phyloP scores from a whole-genome alignment of 192 early-diverging fungal genomes.

The Obelidium mucronatum region DNA sequence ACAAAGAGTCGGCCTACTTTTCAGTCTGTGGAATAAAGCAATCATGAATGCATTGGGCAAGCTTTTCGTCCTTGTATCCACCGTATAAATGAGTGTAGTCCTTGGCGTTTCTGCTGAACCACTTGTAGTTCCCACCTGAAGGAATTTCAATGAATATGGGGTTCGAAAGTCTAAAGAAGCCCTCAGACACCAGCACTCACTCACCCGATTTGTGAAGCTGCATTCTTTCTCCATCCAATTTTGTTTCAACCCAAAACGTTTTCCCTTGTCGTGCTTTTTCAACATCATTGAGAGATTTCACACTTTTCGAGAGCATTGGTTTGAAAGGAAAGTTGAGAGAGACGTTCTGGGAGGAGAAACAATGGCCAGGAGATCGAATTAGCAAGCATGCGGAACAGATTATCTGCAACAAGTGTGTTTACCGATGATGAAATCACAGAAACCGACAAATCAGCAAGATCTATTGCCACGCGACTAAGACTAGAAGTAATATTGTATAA shows the following conservation, averaged over 20 bases:
- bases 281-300: slow-evolving; percentile 55
- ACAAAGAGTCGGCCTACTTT: slow-evolving; percentile 38
- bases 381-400: not conserved
- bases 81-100: slow-evolving; percentile 80
- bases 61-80: slow-evolving; percentile 54
- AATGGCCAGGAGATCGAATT: not conserved
- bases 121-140: slow-evolving; percentile 65
- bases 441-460: slow-evolving; percentile 59
- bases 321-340: slow-evolving; percentile 67
- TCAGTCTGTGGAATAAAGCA: slow-evolving; percentile 55
- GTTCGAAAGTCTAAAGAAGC: slow-evolving; percentile 7
- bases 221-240: slow-evolving; percentile 81
- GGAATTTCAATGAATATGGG: not conserved
- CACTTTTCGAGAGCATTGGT: slow-evolving; percentile 70
- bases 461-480: slow-evolving; percentile 61
- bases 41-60: slow-evolving; percentile 63
- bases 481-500: slow-evolving; percentile 73
- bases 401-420: not conserved
- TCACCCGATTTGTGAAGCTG: slow-evolving; percentile 70
- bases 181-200: no score
- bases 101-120: slow-evolving; percentile 66
- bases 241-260: slow-evolving; percentile 82
- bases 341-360: slow-evolving; percentile 51
- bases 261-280: slow-evolving; percentile 53
- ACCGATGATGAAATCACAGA: slow-evolving; percentile 29